These are phyloP conservation scores for Calonectria pteridis DNA, from an alignment of 2,329 filamentous ascomycete species.

Conservation along the genomic window DNA sequence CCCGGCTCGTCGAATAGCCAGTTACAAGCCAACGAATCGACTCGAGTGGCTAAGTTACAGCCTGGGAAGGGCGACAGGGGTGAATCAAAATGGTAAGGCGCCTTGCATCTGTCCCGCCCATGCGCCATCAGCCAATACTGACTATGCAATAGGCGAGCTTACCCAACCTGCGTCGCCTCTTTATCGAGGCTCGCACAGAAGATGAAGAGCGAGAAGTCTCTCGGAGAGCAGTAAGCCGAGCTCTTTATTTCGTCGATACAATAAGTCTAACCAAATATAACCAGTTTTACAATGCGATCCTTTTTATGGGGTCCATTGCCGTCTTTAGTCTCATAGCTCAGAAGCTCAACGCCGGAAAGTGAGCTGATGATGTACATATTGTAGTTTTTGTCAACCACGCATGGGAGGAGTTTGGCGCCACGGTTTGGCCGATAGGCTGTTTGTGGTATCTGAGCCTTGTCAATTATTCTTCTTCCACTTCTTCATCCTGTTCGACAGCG, in stretches of 20 bases:
- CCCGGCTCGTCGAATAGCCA: not conserved
- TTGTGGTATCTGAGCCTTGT: not conserved
- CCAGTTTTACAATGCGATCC: conserved; percentile 96
- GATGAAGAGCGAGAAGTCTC: conserved; percentile 96
- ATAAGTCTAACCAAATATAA: conserved; percentile 27
- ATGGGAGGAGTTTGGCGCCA: conserved; percentile 10
- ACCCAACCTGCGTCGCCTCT: conserved; percentile 94
- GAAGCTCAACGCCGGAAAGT: conserved; percentile 74
- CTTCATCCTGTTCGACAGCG: conserved; percentile 42
- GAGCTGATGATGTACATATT: not conserved
- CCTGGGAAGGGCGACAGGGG: not conserved
- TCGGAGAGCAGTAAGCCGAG: conserved; percentile 77
- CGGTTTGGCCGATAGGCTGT: not conserved
- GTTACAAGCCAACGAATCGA: not conserved
- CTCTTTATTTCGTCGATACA: not conserved
- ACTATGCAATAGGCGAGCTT: conserved; percentile 75
- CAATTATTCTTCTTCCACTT: conserved; percentile 40
- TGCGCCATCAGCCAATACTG: conserved; percentile 11
- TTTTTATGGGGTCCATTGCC: conserved; percentile 96
- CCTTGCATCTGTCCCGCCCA: not conserved
- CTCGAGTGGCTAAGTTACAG: not conserved
- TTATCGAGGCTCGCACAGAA: conserved; percentile 93
- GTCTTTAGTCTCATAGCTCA: conserved; percentile 95
- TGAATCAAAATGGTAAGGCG: conserved; percentile 34
- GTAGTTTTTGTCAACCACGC: not conserved